A percentile compares a stretch with the other conserved stretches of the same genome.
These are phyloP conservation scores for Breynia disticha DNA, from an alignment of 441 rosid genomes.

Conservation along the genomic window DNA sequence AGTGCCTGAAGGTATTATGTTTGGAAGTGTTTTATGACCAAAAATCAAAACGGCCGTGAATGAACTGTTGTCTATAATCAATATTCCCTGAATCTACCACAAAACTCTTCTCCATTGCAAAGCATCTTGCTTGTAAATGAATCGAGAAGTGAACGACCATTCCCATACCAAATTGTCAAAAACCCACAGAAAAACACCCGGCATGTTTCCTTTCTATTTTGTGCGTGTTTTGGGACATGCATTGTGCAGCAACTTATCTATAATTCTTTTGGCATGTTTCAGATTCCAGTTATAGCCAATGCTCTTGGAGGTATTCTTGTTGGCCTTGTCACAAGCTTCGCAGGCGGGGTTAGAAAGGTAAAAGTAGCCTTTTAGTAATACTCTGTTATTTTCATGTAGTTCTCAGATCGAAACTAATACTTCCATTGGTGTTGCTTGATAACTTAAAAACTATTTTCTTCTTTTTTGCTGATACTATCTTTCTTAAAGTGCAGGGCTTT, in stretches of 20 bases:
- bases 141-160: too few relatives aligned
- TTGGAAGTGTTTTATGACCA: too few relatives aligned
- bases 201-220: neutral
- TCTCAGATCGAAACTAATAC: too few relatives aligned
- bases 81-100: too few relatives aligned
- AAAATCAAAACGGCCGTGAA: too few relatives aligned
- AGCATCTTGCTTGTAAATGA: too few relatives aligned
- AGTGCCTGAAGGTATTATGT: too few relatives aligned
- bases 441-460: neutral
- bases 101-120: too few relatives aligned
- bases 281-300: constrained; percentile 78
- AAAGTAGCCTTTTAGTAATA: constrained; percentile 2
- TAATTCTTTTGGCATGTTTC: constrained; percentile 15
- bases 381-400: too few relatives aligned
- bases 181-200: neutral
- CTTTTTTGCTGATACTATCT: neutral
- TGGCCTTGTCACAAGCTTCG: constrained; percentile 86
- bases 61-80: too few relatives aligned
- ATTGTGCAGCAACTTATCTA: neutral
- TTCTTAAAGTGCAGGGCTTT: constrained; percentile 58
- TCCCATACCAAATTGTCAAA: too few relatives aligned
- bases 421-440: too few relatives aligned
- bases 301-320: constrained; percentile 96
- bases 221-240: neutral
- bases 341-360: constrained; percentile 98